These are phyloP conservation scores for Arachnopeziza araneosa DNA, from an alignment of 2,329 filamentous ascomycete species.

Conservation along the genomic window DNA sequence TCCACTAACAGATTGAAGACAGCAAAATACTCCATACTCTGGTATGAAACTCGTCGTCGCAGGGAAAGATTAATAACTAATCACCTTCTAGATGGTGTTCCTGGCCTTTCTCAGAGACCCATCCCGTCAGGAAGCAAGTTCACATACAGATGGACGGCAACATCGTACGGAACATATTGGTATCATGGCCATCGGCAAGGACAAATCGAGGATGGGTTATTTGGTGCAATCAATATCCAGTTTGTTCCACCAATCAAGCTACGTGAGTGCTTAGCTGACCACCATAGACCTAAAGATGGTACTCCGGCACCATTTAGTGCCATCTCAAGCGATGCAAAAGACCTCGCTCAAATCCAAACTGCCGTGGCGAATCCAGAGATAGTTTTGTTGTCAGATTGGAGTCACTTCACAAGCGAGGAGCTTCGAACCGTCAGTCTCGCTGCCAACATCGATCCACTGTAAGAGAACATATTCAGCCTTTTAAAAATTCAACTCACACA, in stretches of 20 bases:
- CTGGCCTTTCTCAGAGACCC: slow-evolving; percentile 35
- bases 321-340: slow-evolving; percentile 12
- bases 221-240: slow-evolving; percentile 27
- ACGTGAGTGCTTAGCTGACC: not conserved
- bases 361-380: slow-evolving; percentile 9
- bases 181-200: slow-evolving; percentile 34
- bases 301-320: slow-evolving; percentile 7
- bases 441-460: slow-evolving; percentile 15
- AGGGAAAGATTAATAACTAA: not conserved
- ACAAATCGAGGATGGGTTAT: slow-evolving; percentile 27
- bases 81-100: slow-evolving; percentile 33
- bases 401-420: slow-evolving; percentile 14
- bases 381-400: slow-evolving; percentile 19
- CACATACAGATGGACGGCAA: slow-evolving; percentile 36
- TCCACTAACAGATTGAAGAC: slow-evolving; percentile 17
- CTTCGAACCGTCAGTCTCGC: slow-evolving; percentile 3
- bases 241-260: not conserved
- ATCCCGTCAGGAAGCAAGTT: slow-evolving; percentile 36
- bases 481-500: not conserved
- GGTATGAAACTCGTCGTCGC: not conserved
- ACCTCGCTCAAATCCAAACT: slow-evolving; percentile 2
- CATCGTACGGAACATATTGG: slow-evolving; percentile 33
- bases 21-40: slow-evolving; percentile 30
- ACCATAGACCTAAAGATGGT: slow-evolving; percentile 5
- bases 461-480: not conserved